phyloP scores from a whole-genome alignment of 2,329 filamentous ascomycete species.

The Neofusicoccum parvum region DNA sequence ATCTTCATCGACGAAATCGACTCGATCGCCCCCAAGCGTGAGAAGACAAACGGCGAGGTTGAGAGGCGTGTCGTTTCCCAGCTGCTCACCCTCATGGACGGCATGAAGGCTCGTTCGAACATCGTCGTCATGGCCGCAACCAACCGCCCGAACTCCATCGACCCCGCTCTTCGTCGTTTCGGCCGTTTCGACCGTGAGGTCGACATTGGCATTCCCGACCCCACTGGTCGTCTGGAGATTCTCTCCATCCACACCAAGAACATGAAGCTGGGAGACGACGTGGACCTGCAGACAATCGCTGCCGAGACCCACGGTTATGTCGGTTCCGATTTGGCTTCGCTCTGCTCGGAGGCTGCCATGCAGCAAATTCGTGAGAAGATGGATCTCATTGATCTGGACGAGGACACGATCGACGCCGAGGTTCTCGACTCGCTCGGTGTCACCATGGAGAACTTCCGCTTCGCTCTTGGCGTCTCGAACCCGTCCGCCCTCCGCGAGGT shows the following conservation, averaged over 20 bases:
- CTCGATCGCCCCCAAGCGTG: conserved; percentile 98
- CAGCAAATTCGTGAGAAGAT: conserved; percentile 99
- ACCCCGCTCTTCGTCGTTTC: conserved; percentile 95
- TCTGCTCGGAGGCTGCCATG: conserved; percentile 99
- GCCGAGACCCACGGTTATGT: conserved; percentile 99
- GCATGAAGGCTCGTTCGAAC: conserved; percentile 99
- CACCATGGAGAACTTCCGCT: conserved; percentile 99
- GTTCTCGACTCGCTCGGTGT: conserved; percentile 97
- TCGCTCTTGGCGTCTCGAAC: conserved; percentile 96
- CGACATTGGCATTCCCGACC: conserved; percentile 96
- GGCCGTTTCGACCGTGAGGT: conserved; percentile 99
- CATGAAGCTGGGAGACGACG: conserved; percentile 98
- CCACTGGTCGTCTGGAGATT: conserved; percentile 97
- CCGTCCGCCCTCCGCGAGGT: conserved; percentile 98
- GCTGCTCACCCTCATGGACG: conserved; percentile 96
- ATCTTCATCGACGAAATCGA: conserved; percentile 99
- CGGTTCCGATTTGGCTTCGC: conserved; percentile 95
- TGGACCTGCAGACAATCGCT: conserved; percentile 94
- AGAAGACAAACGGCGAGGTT: conserved; percentile 99
- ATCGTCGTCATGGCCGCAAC: conserved; percentile 99
- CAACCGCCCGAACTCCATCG: conserved; percentile 98
- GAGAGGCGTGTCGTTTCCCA: conserved; percentile 98
- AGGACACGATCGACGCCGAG: conserved; percentile 98
- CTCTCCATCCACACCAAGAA: conserved; percentile 99
- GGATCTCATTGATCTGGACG: conserved; percentile 98